phyloP scores from a whole-genome alignment of 257 asterid genomes.

The Solanum commersonii region DNA sequence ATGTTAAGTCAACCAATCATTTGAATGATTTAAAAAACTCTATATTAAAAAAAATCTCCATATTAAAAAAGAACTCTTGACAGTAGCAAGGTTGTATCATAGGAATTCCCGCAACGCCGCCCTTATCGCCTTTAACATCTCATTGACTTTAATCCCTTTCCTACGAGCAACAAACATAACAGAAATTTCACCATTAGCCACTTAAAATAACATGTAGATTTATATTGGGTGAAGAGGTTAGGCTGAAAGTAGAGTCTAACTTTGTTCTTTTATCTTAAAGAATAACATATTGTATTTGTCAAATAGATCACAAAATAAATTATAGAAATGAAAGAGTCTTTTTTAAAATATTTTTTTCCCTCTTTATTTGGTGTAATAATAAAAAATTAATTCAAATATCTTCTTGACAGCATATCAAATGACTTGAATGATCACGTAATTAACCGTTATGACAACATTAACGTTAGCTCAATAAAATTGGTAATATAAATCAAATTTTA shows the following conservation, averaged over 20 bases:
- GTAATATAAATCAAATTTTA: background rate
- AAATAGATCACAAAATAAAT: background rate
- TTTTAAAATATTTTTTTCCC: background rate
- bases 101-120: slow-evolving; percentile 43
- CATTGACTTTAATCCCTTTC: slow-evolving; percentile 41
- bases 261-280: background rate
- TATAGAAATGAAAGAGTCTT: background rate
- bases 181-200: background rate
- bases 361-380: background rate
- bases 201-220: background rate
- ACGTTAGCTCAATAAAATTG: background rate
- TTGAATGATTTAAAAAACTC: background rate
- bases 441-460: background rate
- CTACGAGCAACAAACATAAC: slow-evolving; percentile 26
- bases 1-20: background rate
- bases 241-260: background rate
- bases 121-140: slow-evolving; percentile 60
- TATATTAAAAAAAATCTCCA: background rate
- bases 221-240: background rate
- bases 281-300: background rate
- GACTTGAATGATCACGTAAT: background rate
- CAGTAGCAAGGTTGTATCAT: background rate
- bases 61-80: background rate
- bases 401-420: background rate
- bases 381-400: background rate